These are phyloP conservation scores for Pisolithus tinctorius DNA, from an alignment of 768 basidiomycete genomes.

Conservation along the genomic window DNA sequence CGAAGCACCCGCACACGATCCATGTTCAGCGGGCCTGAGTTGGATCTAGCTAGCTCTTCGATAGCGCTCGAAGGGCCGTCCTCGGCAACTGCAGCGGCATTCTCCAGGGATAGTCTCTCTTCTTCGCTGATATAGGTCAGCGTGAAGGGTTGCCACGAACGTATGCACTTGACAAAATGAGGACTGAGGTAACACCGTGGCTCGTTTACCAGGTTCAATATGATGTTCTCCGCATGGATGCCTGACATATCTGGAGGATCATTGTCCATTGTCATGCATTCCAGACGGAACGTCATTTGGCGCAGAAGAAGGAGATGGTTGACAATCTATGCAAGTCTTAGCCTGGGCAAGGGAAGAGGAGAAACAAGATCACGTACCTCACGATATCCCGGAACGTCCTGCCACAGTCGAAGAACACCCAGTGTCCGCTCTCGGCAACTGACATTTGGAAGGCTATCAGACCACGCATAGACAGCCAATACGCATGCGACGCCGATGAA, in stretches of 20 bases:
- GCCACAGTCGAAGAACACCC: constrained; percentile 40
- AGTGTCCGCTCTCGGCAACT: constrained; percentile 58
- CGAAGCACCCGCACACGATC: constrained; percentile 53
- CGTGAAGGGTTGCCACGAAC: constrained; percentile 55
- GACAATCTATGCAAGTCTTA: constrained; percentile 45
- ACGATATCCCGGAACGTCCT: constrained; percentile 56
- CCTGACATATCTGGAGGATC: constrained; percentile 56
- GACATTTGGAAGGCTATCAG: constrained; percentile 66
- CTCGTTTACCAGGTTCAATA: constrained; percentile 52
- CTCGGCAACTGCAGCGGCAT: constrained; percentile 60
- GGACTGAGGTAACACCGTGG: constrained; percentile 54
- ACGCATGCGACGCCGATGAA: constrained; percentile 62
- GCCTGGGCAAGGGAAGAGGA: background rate
- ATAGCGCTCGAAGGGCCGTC: constrained; percentile 59
- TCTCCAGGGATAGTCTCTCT: constrained; percentile 51
- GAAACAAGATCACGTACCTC: constrained; percentile 41
- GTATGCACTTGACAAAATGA: constrained; percentile 53
- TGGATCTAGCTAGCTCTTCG: constrained; percentile 42
- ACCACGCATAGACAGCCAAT: constrained; percentile 71
- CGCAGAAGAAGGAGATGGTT: constrained; percentile 67
- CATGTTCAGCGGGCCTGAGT: constrained; percentile 31
- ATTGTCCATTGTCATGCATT: constrained; percentile 63
- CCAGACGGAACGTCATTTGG: constrained; percentile 65
- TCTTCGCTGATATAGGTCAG: constrained; percentile 56
- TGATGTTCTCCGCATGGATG: constrained; percentile 62